A percentile compares a stretch with the other conserved stretches of the same genome.
Conservation (phyloP, 2,329 filamentous ascomycete genomes). For the Fusarium euwallaceae region DNA sequence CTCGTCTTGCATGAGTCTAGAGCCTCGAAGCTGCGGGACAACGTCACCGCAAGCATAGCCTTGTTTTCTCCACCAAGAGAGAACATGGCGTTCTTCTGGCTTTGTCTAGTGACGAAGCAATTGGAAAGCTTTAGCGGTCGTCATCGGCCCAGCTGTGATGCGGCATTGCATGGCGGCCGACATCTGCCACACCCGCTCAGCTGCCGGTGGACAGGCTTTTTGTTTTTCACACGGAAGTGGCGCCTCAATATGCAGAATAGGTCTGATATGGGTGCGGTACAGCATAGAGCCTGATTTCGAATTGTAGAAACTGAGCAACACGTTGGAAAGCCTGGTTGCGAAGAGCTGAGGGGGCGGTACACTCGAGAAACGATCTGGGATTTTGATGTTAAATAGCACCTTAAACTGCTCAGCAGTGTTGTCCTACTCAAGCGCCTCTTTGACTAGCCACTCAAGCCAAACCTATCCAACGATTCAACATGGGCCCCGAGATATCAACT, state of each 20-base stretch:
- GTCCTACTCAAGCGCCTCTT: background rate
- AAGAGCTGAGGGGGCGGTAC: background rate
- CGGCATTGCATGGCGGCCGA: background rate
- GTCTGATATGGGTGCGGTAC: background rate
- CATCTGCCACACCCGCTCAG: background rate
- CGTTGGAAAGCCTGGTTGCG: background rate
- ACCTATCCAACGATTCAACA: background rate
- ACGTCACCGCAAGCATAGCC: background rate
- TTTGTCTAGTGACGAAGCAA: background rate
- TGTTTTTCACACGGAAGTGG: background rate
- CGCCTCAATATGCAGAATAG: background rate
- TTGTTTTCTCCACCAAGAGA: background rate
- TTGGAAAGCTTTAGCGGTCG: background rate
- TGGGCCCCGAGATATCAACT: background rate
- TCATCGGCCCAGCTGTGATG: background rate
- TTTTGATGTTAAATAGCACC: background rate
- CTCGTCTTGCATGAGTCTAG: background rate
- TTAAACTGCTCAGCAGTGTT: no score
- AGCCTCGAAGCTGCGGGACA: background rate
- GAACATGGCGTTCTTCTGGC: background rate
- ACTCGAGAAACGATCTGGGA: background rate
- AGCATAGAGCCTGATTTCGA: background rate
- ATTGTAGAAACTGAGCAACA: background rate
- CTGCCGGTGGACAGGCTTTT: background rate
- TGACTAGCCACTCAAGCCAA: background rate